Evolutionary conservation across 164 flowering plant genomes (phyloP).

Genomic region (Magnolia changhungtana): DNA sequence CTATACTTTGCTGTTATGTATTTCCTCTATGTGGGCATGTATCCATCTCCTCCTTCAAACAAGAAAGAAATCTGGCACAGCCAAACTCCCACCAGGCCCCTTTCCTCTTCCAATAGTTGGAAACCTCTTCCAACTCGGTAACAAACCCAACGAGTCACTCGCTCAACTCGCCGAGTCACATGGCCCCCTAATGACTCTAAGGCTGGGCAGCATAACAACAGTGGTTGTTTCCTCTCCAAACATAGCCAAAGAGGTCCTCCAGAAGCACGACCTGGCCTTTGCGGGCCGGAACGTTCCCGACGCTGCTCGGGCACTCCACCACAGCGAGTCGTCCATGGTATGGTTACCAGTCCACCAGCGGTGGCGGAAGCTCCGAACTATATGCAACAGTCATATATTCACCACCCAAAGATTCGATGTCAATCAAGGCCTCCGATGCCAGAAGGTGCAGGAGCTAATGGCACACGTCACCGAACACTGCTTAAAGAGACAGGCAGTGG

Average conservation of each 20-base stretch:
- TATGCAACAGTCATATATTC: conserved; percentile 13
- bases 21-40: too few species aligned
- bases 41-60: not conserved
- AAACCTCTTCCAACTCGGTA: too few species aligned
- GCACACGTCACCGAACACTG: conserved; percentile 1
- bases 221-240: conserved; percentile 25
- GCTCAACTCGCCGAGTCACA: too few species aligned
- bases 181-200: too few species aligned
- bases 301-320: conserved; percentile 2
- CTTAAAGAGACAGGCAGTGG: not conserved
- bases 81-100: conserved; percentile 10
- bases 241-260: conserved; percentile 30
- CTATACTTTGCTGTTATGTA: not conserved
- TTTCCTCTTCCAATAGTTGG: too few species aligned
- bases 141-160: too few species aligned
- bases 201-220: conserved; percentile 16
- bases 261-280: conserved; percentile 17
- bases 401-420: conserved; percentile 9
- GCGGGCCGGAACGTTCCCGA: conserved; percentile 15
- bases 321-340: conserved; percentile 14
- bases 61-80: not conserved
- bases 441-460: conserved; percentile 15
- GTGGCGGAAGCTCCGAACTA: conserved; percentile 25
- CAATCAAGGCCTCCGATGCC: conserved; percentile 12
- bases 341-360: conserved; percentile 13